These are phyloP conservation scores for Microthlaspi erraticum DNA, from an alignment of 345 rosid genomes.

Conservation along the genomic window DNA sequence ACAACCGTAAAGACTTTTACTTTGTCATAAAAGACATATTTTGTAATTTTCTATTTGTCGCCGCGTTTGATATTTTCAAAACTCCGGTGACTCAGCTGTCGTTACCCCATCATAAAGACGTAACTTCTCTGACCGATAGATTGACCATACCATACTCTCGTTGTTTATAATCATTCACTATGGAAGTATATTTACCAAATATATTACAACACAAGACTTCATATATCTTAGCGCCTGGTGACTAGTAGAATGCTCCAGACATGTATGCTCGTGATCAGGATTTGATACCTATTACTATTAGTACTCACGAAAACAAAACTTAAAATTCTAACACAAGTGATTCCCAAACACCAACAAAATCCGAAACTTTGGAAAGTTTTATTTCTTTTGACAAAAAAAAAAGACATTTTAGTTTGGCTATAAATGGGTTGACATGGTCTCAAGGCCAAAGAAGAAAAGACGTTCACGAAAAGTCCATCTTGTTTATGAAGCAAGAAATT, in stretches of 20 bases:
- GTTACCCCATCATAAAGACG: not conserved
- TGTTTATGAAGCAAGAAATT: not conserved
- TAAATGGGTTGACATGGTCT: conserved; percentile 33
- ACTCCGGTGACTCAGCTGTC: conserved; percentile 1
- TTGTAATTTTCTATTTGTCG: conserved; percentile 35
- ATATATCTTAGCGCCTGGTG: not conserved
- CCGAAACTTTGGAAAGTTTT: not conserved
- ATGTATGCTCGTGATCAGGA: not conserved
- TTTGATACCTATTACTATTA: not conserved
- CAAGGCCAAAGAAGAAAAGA: not conserved
- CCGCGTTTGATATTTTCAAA: conserved; percentile 24
- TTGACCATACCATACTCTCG: conserved; percentile 5
- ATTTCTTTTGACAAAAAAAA: not conserved
- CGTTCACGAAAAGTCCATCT: conserved; percentile 24
- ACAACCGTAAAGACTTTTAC: not conserved
- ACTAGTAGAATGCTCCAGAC: not conserved
- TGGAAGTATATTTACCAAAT: not conserved
- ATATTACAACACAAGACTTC: not conserved
- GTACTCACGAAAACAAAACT: not conserved
- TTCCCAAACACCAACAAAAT: not conserved
- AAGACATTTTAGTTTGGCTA: too few relatives aligned
- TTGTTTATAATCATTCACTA: not conserved
- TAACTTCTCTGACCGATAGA: not conserved
- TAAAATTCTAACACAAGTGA: not conserved
- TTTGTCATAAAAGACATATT: not conserved